Evolutionary conservation across 805 yeast genomes (phyloP), one percentile per base, ranked within the genome.

Genomic region (Schwanniomyces polymorphus): DNA sequence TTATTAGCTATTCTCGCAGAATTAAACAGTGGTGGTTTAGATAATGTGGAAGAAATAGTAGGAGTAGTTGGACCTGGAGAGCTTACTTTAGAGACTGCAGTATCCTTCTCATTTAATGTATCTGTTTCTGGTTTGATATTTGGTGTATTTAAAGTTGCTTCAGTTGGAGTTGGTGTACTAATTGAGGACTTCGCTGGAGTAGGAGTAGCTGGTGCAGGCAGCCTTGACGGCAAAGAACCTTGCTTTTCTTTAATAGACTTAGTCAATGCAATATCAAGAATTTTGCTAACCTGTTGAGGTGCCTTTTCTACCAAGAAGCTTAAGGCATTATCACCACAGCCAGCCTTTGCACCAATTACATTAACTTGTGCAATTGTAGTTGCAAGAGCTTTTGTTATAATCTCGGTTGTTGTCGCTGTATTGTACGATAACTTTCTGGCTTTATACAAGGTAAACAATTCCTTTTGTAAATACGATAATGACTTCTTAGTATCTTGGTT

Each of bases 341-440:
- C 91, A 31, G 86, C 88, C 56, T 84, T 84, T 57, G 91, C 88
- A 0, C 96, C 96, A 7, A 91, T 91, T 55, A 85, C 91, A 48
- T 87, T 86, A 8, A 88, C 92, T 63, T 88, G 94, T 9, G 95
- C 92, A 52, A 91, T 90, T 0, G 97, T 92, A 73, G 91, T 87
- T 2, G 97, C 97, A 55, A 91, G 75, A 1, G 97, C 97, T 57
- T 88, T 91, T 7, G 97, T 91, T 56, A 91, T 74, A 45, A 91
- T 82, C 49, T 84, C 88, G 0, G 97, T 88, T 43, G 92, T 89
- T 6, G 90, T 82, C 23, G 86, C 91, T 34, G 89, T 88, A 48
- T 86, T 89, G 49, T 85, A 81, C 49, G 89, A 81, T 38, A 74
- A 57, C 55, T 81, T 86, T 50, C 91, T 73, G 46, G 86, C 88